Conservation (phyloP, 495 filamentous ascomycete genomes). For the Cercophora samala region DNA sequence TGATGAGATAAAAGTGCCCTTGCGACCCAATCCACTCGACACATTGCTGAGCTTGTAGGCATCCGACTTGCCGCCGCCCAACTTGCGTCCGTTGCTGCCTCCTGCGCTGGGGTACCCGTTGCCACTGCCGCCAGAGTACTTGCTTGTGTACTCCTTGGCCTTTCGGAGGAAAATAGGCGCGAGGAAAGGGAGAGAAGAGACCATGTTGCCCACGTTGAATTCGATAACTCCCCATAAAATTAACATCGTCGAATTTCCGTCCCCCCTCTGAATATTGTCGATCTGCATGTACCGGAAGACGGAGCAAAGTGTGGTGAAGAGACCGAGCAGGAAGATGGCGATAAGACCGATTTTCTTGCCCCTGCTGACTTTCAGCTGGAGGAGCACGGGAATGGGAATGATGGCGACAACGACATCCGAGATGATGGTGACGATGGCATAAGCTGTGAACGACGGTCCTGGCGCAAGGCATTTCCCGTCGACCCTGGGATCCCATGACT, state of each 20-base stretch:
- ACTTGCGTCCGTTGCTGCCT: conserved; percentile 31
- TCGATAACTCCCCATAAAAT: conserved; percentile 58
- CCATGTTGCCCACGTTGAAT: conserved; percentile 55
- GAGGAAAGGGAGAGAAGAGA: conserved; percentile 47
- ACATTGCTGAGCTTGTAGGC: conserved; percentile 39
- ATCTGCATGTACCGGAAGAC: conserved; percentile 55
- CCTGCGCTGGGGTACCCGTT: conserved; percentile 4
- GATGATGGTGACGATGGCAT: conserved; percentile 52
- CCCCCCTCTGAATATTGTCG: conserved; percentile 45
- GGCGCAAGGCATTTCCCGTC: conserved; percentile 49
- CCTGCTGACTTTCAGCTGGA: conserved; percentile 48
- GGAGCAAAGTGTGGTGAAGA: conserved; percentile 58
- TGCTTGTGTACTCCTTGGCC: conserved; percentile 32
- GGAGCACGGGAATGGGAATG: conserved; percentile 52
- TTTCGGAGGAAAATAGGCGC: conserved; percentile 44
- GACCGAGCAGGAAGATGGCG: conserved; percentile 54
- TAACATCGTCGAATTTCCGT: conserved; percentile 57
- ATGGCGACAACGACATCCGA: conserved; percentile 53
- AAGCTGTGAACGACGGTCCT: conserved; percentile 51
- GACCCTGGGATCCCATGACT: conserved; percentile 45
- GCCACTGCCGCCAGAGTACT: conserved; percentile 23
- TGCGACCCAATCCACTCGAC: conserved; percentile 26
- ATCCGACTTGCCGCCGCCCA: conserved; percentile 28
- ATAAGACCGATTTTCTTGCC: conserved; percentile 53
- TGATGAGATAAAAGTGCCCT: conserved; percentile 29